phyloP scores from a whole-genome alignment of 1,284 basidiomycete species.

The Cerrena zonata region DNA sequence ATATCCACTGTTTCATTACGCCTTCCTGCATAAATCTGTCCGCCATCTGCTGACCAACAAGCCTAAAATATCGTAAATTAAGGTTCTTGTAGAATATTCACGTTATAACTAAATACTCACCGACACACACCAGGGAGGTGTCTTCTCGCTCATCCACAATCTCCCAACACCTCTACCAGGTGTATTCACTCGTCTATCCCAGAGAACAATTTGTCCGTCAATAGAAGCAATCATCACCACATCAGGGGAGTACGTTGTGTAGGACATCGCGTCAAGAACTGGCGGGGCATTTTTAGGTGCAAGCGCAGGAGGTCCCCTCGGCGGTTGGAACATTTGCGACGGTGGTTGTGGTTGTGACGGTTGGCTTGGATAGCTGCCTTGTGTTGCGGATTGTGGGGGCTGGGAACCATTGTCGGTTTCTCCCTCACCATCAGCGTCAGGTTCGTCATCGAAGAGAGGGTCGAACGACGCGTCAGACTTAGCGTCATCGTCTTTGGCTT shows the following conservation, averaged over 20 bases:
- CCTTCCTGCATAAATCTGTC: conserved; percentile 85
- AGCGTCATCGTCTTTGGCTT: conserved; percentile 41
- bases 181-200: conserved; percentile 75
- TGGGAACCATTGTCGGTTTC: conserved; percentile 19
- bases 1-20: conserved; percentile 89
- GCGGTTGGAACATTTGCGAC: not conserved
- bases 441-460: conserved; percentile 75
- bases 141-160: conserved; percentile 81
- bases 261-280: conserved; percentile 56
- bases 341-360: not conserved
- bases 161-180: conserved; percentile 72
- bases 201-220: conserved; percentile 88
- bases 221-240: conserved; percentile 85
- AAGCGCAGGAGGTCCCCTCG: conserved; percentile 8
- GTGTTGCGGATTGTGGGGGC: conserved; percentile 5
- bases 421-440: conserved; percentile 45
- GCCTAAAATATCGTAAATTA: conserved; percentile 59
- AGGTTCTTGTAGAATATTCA: conserved; percentile 7
- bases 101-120: conserved; percentile 38
- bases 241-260: conserved; percentile 71
- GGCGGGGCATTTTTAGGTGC: conserved; percentile 68
- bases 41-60: conserved; percentile 89
- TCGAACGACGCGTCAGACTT: conserved; percentile 75
- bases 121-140: conserved; percentile 93
- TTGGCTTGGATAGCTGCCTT: not conserved